Evolutionary conservation across 306 rosid species (phyloP).

Genomic region (Medicago ruthenica): DNA sequence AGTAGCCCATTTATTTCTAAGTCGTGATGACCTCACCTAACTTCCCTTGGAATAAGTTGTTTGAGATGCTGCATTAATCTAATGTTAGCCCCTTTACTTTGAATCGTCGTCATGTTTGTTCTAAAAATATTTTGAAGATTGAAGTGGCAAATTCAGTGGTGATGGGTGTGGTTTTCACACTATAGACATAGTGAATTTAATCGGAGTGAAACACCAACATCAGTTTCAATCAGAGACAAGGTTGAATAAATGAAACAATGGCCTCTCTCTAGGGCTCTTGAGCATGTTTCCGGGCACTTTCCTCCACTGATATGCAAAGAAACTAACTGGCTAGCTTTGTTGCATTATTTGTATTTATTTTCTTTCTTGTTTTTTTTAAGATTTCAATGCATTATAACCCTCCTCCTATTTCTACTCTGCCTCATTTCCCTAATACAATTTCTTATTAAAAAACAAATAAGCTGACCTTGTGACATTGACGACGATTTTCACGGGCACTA

Average conservation of each 20-base stretch:
- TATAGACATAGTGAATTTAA: neutral
- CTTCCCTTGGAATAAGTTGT: constrained; percentile 14
- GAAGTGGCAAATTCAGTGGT: neutral
- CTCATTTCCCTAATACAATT: constrained; percentile 10
- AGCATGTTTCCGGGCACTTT: constrained; percentile 12
- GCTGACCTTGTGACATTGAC: constrained; percentile 94
- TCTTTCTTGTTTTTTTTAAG: constrained; percentile 17
- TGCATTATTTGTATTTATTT: neutral
- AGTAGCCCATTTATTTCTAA: constrained; percentile 6
- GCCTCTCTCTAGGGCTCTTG: constrained; percentile 26
- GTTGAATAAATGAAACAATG: constrained; percentile 3
- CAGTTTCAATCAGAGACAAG: neutral
- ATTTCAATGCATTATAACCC: constrained; percentile 1
- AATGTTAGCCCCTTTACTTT: neutral
- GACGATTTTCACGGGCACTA: constrained; percentile 95
- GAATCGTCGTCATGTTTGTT: neutral
- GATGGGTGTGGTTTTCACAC: neutral
- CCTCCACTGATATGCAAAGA: neutral
- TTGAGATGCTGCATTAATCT: neutral
- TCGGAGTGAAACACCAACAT: neutral
- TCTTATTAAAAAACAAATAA: neutral
- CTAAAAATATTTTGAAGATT: constrained; percentile 2
- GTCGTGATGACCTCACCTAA: neutral
- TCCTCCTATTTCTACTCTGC: constrained; percentile 29
- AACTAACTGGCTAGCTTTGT: constrained; percentile 6